Percentiles rank a stretch among this genome's conserved stretches.
Evolutionary conservation across 768 basidiomycete species (phyloP).

Genomic region (Thelephora aurantiotincta): DNA sequence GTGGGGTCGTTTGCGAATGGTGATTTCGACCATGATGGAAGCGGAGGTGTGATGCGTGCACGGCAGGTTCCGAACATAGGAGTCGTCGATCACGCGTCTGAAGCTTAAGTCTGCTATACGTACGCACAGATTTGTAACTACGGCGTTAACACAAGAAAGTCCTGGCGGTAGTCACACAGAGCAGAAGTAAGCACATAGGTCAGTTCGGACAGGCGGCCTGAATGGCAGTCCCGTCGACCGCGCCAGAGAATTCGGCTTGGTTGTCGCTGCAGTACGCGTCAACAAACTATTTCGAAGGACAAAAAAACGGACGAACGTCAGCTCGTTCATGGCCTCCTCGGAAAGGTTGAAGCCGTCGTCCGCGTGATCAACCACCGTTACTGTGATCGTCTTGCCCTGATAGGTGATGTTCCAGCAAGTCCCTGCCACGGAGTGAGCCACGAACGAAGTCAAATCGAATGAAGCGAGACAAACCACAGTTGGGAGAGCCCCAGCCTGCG

Average conservation of each 20-base stretch:
- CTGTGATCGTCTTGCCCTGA: slow-evolving; percentile 13
- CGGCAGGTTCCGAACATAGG: background rate
- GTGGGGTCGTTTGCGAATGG: slow-evolving; percentile 55
- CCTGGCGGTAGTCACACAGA: background rate
- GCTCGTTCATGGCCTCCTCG: slow-evolving; percentile 19
- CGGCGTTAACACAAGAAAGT: background rate
- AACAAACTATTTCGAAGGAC: background rate
- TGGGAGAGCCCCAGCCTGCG: slow-evolving; percentile 15
- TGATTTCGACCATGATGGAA: slow-evolving; percentile 40
- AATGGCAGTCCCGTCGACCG: background rate
- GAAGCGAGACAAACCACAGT: slow-evolving; percentile 19
- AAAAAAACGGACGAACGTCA: slow-evolving; percentile 26
- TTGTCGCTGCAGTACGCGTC: background rate
- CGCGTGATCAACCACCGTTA: slow-evolving; percentile 19
- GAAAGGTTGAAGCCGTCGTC: slow-evolving; percentile 22
- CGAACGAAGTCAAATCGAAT: slow-evolving; percentile 15
- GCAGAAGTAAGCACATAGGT: background rate
- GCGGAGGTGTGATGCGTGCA: background rate
- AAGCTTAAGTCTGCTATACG: background rate
- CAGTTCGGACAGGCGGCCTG: background rate
- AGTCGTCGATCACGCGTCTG: background rate
- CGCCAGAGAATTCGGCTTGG: background rate
- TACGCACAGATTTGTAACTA: background rate
- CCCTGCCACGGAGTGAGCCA: slow-evolving; percentile 19
- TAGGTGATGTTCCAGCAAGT: slow-evolving; percentile 21